phyloP scores from a whole-genome alignment of 2,329 filamentous ascomycete species.

The Monosporascus cannonballus region DNA sequence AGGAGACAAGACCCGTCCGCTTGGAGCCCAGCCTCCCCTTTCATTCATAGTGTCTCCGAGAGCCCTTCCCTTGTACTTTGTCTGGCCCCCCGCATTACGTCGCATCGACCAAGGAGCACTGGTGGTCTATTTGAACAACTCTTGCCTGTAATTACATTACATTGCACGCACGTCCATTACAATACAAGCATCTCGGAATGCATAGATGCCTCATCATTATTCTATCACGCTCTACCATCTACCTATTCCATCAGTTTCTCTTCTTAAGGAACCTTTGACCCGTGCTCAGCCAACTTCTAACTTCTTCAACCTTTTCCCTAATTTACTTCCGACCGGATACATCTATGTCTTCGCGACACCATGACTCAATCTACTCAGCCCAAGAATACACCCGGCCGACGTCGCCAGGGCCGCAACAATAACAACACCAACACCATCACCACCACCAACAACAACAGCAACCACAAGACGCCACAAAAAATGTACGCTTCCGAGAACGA shows the following conservation, averaged over 20 bases:
- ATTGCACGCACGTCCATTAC: no score
- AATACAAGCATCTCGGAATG: no score
- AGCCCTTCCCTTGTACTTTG: neutral
- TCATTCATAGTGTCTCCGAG: neutral
- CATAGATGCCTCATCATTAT: no score
- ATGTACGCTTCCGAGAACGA: slow-evolving; percentile 57
- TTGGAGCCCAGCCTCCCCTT: neutral
- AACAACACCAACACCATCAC: slow-evolving; percentile 28
- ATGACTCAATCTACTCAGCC: slow-evolving; percentile 29
- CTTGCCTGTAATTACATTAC: neutral
- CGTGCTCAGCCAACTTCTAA: slow-evolving; percentile 5
- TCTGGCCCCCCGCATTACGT: neutral
- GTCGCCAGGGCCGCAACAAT: slow-evolving; percentile 34
- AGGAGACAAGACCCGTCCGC: no score
- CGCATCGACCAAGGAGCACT: neutral
- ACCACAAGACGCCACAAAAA: slow-evolving; percentile 33
- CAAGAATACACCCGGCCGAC: slow-evolving; percentile 33
- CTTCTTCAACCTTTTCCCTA: neutral
- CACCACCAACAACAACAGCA: slow-evolving; percentile 28
- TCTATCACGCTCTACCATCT: no score
- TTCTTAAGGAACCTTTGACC: slow-evolving; percentile 1
- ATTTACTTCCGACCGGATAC: slow-evolving; percentile 9
- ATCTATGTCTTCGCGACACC: slow-evolving; percentile 15
- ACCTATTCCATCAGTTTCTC: neutral
- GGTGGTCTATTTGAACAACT: neutral